Base-by-base conservation (phyloP, 345 rosid genomes). In the Salix brachista region DNA sequence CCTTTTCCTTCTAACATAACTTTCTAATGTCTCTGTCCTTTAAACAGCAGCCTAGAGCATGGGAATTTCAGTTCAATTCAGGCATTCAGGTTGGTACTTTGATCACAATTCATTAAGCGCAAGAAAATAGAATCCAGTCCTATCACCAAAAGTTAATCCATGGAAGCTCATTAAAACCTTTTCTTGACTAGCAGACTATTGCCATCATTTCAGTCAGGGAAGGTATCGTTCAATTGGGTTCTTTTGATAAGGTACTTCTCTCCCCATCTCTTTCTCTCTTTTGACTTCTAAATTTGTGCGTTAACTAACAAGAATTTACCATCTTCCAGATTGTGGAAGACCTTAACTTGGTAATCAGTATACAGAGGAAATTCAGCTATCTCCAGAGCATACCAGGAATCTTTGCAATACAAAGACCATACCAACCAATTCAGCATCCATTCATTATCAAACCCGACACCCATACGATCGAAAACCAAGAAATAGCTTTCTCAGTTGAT, bases 141-240 rank as follows among this genome's bases (percentile, higher is more conserved):
- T 67, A 67, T 44, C 26, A 19, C 23, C 36, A 23, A 56, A 56
- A 16, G 36, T 61, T 18, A 37, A 32, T 8, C 62, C 26, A n/a
- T 30, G 36, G 34, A 54, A 74, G 28, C 54, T 60, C n/a, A 54
- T 39, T 56, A 66, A 41, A 11, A 46, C 46, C 44, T 79, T 80
- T 65, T 56, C 41, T 78, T 61, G 58, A 76, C 69, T 78, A n/a
- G 28, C 88, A 91, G 96, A 91, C 91, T 65, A 91, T 91, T 78
- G 96, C 91, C 12, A 60, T 91, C 54, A 87, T 91, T 81, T 87
- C 91, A 46, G 93, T 91, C 67, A 84, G 87, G 72, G 96, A 91
- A 91, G 93, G 96, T 79, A 77, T 89, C 67, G 78, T 91, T 77
- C 96, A 91, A 73, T 81, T 91, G 78, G 96, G 96, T 75, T 91